Evolutionary conservation across 129 eudicot genomes (phyloP).

Genomic region (Arctium lappa): DNA sequence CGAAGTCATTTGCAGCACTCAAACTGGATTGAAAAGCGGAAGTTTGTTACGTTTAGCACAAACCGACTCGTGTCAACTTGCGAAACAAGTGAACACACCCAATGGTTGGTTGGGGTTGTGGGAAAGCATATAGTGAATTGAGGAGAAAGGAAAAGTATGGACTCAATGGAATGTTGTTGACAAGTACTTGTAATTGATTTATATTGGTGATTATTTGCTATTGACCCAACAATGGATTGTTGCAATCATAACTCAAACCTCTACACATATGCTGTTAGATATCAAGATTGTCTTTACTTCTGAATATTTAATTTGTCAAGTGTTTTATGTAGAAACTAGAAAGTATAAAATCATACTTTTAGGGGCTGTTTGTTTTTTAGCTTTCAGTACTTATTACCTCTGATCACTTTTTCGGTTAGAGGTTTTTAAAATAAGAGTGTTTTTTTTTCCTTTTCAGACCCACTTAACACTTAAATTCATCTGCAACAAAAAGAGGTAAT

Average conservation of each 20-base stretch:
- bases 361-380: too few relatives aligned
- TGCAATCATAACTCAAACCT: neutral
- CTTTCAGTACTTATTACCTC: too few relatives aligned
- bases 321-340: neutral
- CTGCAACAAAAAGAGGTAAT: too few relatives aligned
- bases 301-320: neutral
- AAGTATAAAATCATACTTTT: neutral
- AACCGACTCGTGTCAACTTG: neutral
- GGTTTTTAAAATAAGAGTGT: too few relatives aligned
- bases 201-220: neutral
- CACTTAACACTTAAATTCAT: too few relatives aligned
- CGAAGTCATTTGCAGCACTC: conserved; percentile 65
- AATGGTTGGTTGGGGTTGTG: conserved; percentile 19
- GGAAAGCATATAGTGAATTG: conserved; percentile 1
- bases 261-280: neutral
- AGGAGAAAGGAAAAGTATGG: neutral
- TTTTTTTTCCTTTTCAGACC: too few relatives aligned
- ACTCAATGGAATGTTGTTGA: neutral
- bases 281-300: neutral
- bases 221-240: conserved; percentile 9
- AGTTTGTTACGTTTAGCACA: neutral
- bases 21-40: conserved; percentile 42
- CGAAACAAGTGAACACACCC: neutral
- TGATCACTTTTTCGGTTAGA: too few relatives aligned
- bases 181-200: neutral